Percentiles rank a stretch among this genome's conserved stretches.
phyloP scores from a whole-genome alignment of 257 asterid species.

The Striga asiatica region DNA sequence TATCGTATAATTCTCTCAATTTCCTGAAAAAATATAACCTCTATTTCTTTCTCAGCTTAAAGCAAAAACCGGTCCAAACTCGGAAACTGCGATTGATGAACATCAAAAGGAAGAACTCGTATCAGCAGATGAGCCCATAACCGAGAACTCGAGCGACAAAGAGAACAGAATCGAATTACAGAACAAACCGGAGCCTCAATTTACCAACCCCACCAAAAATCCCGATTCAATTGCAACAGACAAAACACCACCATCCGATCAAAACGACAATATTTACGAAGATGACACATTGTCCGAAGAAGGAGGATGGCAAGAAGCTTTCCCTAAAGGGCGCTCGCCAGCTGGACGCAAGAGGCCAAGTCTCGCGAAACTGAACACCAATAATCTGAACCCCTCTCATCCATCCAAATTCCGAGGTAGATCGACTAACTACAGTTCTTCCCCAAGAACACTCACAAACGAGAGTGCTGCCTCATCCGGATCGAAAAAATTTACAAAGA shows the following conservation, averaged over 20 bases:
- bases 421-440: slow-evolving; percentile 29
- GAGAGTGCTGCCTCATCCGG: slow-evolving; percentile 31
- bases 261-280: slow-evolving; percentile 22
- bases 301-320: slow-evolving; percentile 89
- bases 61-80: slow-evolving; percentile 41
- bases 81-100: slow-evolving; percentile 30
- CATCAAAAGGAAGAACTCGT: slow-evolving; percentile 29
- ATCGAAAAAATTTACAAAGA: slow-evolving; percentile 30
- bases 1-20: not conserved
- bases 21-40: slow-evolving; percentile 1
- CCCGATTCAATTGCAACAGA: slow-evolving; percentile 16
- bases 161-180: slow-evolving; percentile 33
- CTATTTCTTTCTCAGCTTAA: slow-evolving; percentile 30
- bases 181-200: slow-evolving; percentile 25
- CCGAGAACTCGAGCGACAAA: slow-evolving; percentile 40
- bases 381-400: slow-evolving; percentile 33
- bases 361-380: slow-evolving; percentile 54
- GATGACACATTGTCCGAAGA: slow-evolving; percentile 45
- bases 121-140: slow-evolving; percentile 27
- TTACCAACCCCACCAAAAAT: slow-evolving; percentile 20
- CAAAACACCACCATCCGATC: slow-evolving; percentile 15
- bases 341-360: slow-evolving; percentile 44
- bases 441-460: slow-evolving; percentile 27
- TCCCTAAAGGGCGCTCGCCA: slow-evolving; percentile 48
- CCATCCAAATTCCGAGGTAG: slow-evolving; percentile 34